Base-by-base conservation (phyloP, 2,329 filamentous ascomycete species). In the Macrophomina phaseolina region DNA sequence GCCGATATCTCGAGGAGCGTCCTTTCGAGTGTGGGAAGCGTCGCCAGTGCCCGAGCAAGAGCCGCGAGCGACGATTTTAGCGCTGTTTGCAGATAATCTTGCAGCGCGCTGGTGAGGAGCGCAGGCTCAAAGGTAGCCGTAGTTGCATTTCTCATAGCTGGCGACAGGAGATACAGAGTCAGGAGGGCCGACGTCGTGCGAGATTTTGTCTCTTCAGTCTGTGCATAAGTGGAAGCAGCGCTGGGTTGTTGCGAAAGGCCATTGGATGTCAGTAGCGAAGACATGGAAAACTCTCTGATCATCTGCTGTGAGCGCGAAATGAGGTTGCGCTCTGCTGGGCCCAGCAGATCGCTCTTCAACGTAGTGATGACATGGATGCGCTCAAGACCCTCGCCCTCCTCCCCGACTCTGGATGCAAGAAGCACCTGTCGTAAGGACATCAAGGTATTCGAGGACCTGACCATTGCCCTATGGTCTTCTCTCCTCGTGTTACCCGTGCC, bases 251-350 rank as follows among this genome's bases (percentile, higher is more conserved):
- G 65, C 36, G 55, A 53, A n/a, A 12, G 18, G 36, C 64, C 64
- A 49, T 66, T 66, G 11, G 81, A 80, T 8, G 76, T 74, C 6
- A 82, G 74, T 7, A 88, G 77, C 6, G 82, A 82, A 14, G 87
- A 90, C 79, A 97, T 86, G 34, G 91, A 90, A 77, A 97, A 97
- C 71, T 96, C 92, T 69, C 91, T 88, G 66, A 97, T 84, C 61
- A 92, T 87, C 71, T 93, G 89, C 78, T 96, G 91, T 6, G 92
- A 89, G 49, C 88, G 86, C 55, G 89, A 88, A 60, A 88, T 85
- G n/a, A 97, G 85, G 23, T 86, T 88, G 45, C 89, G 85, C 77
- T 97, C 94, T 2, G 90, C 86, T 0, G 93, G 92, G 0, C 79
- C 83, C 53, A 94, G 81, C 16, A 97, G 81, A 16, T 89, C 86